Evolutionary conservation across 139 green algal genomes (phyloP), one percentile per base, ranked within the genome.

Genomic region (Chlorella sp.): DNA sequence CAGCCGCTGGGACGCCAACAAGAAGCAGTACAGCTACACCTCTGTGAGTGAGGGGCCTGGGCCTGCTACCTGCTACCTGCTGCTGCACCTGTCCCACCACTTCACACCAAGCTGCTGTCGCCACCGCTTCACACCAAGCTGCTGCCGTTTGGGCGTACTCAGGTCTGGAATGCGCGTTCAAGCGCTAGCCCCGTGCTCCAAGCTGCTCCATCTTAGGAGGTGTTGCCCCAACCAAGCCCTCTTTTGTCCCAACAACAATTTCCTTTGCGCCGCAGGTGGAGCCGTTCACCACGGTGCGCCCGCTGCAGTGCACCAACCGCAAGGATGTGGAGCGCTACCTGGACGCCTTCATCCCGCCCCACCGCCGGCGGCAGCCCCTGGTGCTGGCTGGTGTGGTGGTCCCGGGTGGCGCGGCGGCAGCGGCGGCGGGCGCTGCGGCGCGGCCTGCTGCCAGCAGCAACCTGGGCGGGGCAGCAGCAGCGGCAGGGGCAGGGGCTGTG

Each of bases 271-370:
- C 41, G 76, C 77, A 83, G 77, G 77, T 83, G n/a, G 46, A 24
- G 36, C 60, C 76, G 28, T 88, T 88, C 74, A 67, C 44, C 6
- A 30, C 79, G 34, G 77, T 88, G 44, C 43, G 51, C 32, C 76
- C 77, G 28, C 64, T 85, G 60, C 19, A 19, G 26, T 88, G 84
- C 76, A 51, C 51, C 41, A 85, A 24, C 56, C 19, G 30, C 22
- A 68, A 30, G 28, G 54, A 78, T 17, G 84, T 88, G 28, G 48
- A 79, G 54, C 41, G 48, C 17, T 88, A 84, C 65, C 43, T 88
- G 46, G 60, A 85, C 30, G 14, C 77, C 24, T 88, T 48, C 77
- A 83, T 83, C 77, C 77, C 77, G 41, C 77, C 41, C 14, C 77
- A 75, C 60, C 64, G 43, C 32, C 60, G 77, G 5, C n/a, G n/a